Evolutionary conservation across 2,329 filamentous ascomycete genomes (phyloP).

Genomic region (Colletotrichum brevisporum): DNA sequence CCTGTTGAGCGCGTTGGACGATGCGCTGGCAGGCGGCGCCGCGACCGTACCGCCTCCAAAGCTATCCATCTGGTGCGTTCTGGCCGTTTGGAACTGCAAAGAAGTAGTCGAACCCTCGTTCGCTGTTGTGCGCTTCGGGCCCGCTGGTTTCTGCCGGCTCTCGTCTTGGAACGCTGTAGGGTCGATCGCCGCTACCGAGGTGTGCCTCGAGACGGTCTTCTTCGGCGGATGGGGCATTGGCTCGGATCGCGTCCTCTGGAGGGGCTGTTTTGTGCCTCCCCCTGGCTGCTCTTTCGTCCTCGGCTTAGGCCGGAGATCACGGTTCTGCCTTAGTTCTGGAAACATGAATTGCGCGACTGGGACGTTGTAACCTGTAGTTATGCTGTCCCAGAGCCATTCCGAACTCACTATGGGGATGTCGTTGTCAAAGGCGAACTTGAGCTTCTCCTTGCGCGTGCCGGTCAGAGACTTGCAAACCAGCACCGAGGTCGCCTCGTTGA

Average conservation of each 20-base stretch:
- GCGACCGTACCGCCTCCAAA: constrained; percentile 46
- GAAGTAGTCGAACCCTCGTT: constrained; percentile 43
- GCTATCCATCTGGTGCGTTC: constrained; percentile 52
- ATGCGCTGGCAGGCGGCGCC: constrained; percentile 58
- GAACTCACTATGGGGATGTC: constrained; percentile 84
- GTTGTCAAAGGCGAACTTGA: constrained; percentile 81
- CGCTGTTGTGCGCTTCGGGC: constrained; percentile 15
- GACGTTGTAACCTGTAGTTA: constrained; percentile 68
- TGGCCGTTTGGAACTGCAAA: constrained; percentile 59
- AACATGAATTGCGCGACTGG: constrained; percentile 64
- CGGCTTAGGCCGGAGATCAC: constrained; percentile 21
- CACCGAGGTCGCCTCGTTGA: constrained; percentile 80
- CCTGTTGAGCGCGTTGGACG: constrained; percentile 58
- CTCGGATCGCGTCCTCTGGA: constrained; percentile 38
- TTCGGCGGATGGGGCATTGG: constrained; percentile 23
- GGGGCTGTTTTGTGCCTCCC: constrained; percentile 18
- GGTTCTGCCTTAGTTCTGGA: constrained; percentile 54
- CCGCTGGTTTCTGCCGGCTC: neutral
- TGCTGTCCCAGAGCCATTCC: constrained; percentile 89
- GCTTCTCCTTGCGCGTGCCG: constrained; percentile 79
- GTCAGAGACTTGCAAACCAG: constrained; percentile 77
- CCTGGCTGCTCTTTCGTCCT: constrained; percentile 16
- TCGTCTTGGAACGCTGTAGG: constrained; percentile 56
- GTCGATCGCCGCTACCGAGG: constrained; percentile 49
- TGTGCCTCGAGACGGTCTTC: constrained; percentile 44